Evolutionary conservation across 2,329 filamentous ascomycete species (phyloP), one percentile per base, ranked within the genome.

Genomic region (Pseudogymnoascus sp.): DNA sequence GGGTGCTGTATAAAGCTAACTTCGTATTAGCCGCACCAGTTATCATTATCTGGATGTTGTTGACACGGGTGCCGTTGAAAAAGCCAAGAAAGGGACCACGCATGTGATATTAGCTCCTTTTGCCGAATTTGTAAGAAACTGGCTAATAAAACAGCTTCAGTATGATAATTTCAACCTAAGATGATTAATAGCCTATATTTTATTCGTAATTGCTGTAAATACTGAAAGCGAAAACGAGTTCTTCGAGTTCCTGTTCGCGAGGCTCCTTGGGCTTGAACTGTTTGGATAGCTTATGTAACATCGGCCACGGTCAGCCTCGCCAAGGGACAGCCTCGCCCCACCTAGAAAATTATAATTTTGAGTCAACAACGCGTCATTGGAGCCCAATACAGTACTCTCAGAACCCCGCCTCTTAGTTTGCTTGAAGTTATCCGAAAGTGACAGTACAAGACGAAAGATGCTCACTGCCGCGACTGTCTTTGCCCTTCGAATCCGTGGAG

Each of bases 331-430:
- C 50, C 50, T 56, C 50, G 50, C 28, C 50, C 50, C 50, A 56
- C 50, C 28, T 56, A 18, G 28, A 56, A 56, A 56, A 56, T 56
- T 56, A 56, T 56, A 56, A 56, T 56, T 56, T 56, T 56, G 50
- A 56, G 50, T 56, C 50, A 56, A 56, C 50, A 56, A 34, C 25
- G 50, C 50, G 50, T 56, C 50, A 56, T 56, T 56, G 50, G 50
- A 34, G 8, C 50, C 28, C 50, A 3, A 34, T 18, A 7, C 14
- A 34, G 16, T n/a, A 56, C 50, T 56, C 12, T 56, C 50, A 56
- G 16, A 56, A 34, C 28, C 28, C 50, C 50, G 50, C 50, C 50
- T 21, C 50, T 56, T 34, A 34, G 50, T 34, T 21, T 56, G 10
- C n/a, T 56, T 34, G 50, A 34, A 50, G 50, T 34, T 56, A 34